phyloP scores from a whole-genome alignment of 768 basidiomycete genomes.

The Lactifluus pinguis region DNA sequence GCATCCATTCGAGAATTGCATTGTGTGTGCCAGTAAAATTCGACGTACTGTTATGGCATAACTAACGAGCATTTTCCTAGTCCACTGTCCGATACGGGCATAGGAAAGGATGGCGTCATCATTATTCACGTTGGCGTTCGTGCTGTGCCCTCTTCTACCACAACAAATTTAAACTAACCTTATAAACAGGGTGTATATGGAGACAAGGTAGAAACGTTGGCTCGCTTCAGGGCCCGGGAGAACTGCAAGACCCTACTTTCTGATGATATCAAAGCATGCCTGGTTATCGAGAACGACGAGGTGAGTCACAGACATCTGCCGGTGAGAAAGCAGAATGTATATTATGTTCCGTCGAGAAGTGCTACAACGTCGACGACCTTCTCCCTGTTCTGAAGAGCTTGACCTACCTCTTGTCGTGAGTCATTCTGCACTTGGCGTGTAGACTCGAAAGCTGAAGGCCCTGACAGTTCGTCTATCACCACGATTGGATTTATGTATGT shows the following conservation, averaged over 20 bases:
- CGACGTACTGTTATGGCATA: background rate
- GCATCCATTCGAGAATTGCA: constrained; percentile 71
- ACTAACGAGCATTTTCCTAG: constrained; percentile 12
- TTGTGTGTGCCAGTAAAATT: constrained; percentile 28
- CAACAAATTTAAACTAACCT: background rate
- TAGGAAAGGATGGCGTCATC: constrained; percentile 80
- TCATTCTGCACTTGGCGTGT: constrained; percentile 51
- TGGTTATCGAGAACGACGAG: constrained; percentile 95
- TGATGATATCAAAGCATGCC: constrained; percentile 53
- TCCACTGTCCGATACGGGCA: constrained; percentile 82
- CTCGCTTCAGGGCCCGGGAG: constrained; percentile 63
- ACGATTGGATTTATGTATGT: constrained; percentile 50
- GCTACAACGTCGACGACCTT: constrained; percentile 84
- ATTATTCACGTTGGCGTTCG: constrained; percentile 76
- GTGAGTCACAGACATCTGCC: constrained; percentile 29
- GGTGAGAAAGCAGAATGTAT: background rate
- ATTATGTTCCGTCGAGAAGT: constrained; percentile 34
- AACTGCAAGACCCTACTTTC: constrained; percentile 54
- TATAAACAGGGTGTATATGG: constrained; percentile 58
- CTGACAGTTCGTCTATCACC: constrained; percentile 60
- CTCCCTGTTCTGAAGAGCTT: constrained; percentile 83
- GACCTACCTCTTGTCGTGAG: constrained; percentile 39
- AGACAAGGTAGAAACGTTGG: constrained; percentile 64
- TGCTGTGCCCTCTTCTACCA: background rate
- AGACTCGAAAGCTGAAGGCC: background rate